Evolutionary conservation across 2,329 filamentous ascomycete species (phyloP).

Genomic region (Sporothrix pseudoabietina): DNA sequence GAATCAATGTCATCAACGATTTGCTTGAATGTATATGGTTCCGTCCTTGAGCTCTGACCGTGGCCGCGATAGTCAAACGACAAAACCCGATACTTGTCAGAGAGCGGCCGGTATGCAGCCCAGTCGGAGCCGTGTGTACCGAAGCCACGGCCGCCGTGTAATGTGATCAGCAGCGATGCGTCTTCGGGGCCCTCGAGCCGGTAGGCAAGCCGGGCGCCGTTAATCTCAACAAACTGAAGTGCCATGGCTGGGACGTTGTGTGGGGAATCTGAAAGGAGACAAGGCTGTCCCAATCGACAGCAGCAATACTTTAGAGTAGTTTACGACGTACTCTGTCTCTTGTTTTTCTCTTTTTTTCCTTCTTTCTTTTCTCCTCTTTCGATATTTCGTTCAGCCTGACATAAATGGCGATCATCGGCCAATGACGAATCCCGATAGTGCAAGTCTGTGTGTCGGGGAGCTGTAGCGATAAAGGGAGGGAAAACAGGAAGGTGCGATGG

Average conservation of each 20-base stretch:
- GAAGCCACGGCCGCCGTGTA: constrained; percentile 45
- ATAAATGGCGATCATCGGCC: background rate
- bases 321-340: background rate
- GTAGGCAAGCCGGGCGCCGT: constrained; percentile 43
- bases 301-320: background rate
- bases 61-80: constrained; percentile 46
- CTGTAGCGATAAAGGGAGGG: background rate
- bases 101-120: constrained; percentile 40
- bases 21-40: constrained; percentile 44
- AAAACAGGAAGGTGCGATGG: background rate
- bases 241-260: background rate
- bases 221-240: constrained; percentile 40
- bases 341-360: too few species aligned
- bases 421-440: background rate
- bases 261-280: background rate
- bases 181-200: constrained; percentile 39
- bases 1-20: constrained; percentile 45
- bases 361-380: background rate
- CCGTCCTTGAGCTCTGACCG: constrained; percentile 42
- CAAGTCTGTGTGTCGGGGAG: background rate
- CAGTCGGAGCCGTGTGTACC: constrained; percentile 44
- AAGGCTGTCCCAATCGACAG: background rate
- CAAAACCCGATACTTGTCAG: constrained; percentile 39
- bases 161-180: constrained; percentile 43
- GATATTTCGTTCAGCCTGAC: background rate